A percentile compares a stretch with the other conserved stretches of the same genome.
phyloP scores from a whole-genome alignment of 176 grass and related monocot species.

The Miscanthus lutarioriparius region DNA sequence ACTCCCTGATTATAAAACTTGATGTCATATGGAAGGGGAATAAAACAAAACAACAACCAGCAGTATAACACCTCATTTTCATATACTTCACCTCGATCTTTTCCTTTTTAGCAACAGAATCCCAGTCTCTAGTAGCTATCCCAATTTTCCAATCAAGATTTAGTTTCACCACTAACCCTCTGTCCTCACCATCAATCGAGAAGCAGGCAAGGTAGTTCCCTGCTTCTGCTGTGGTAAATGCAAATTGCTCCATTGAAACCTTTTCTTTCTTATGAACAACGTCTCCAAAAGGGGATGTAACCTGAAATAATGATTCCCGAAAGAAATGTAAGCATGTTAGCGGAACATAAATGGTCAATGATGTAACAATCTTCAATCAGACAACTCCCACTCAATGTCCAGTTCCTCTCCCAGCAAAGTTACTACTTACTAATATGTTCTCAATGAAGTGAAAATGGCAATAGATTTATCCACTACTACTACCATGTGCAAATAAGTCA shows the following conservation, averaged over 20 bases:
- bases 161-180: slow-evolving; percentile 51
- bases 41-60: background rate
- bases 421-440: background rate
- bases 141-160: slow-evolving; percentile 86
- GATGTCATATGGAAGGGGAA: slow-evolving; percentile 17
- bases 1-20: slow-evolving; percentile 56
- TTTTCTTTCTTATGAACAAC: slow-evolving; percentile 52
- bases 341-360: background rate
- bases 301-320: slow-evolving; percentile 34
- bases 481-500: background rate
- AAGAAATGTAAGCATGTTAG: background rate
- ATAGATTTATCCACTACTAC: background rate
- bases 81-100: slow-evolving; percentile 61
- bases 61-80: background rate
- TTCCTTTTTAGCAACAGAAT: slow-evolving; percentile 69
- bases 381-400: background rate
- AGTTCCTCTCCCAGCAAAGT: background rate
- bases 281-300: slow-evolving; percentile 75
- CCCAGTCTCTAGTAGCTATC: slow-evolving; percentile 71
- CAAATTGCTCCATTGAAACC: slow-evolving; percentile 58
- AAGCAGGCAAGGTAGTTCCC: slow-evolving; percentile 81
- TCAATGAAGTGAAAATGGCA: background rate
- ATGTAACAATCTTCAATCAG: background rate
- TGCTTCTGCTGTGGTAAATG: slow-evolving; percentile 74
- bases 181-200: slow-evolving; percentile 52